phyloP scores from a whole-genome alignment of 106 monocot species.

The Allium sativum region DNA sequence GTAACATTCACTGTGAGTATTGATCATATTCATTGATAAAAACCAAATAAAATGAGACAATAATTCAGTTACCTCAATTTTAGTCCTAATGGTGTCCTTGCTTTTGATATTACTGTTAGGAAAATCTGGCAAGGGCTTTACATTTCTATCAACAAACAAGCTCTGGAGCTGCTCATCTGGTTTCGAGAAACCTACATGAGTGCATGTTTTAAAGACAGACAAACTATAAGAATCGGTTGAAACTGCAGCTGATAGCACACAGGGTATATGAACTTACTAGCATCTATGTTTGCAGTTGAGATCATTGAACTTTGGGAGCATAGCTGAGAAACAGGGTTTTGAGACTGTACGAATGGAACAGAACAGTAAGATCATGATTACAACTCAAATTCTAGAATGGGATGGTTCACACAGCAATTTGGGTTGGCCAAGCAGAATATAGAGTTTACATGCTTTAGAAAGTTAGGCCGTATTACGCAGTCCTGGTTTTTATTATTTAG shows the following conservation, averaged over 20 bases:
- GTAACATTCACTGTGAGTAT: too few species aligned
- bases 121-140: slow-evolving; percentile 29
- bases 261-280: neutral
- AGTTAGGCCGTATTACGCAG: neutral
- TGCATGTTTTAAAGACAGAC: neutral
- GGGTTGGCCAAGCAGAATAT: neutral
- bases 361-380: neutral
- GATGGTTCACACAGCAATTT: neutral
- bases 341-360: neutral
- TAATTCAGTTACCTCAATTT: too few species aligned
- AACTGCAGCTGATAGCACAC: neutral
- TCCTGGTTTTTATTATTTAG: neutral
- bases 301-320: neutral
- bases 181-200: slow-evolving; percentile 33
- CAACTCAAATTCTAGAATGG: neutral
- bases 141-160: slow-evolving; percentile 48
- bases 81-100: slow-evolving; percentile 51
- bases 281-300: slow-evolving; percentile 4
- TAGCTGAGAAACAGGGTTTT: neutral
- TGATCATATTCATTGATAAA: too few species aligned
- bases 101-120: slow-evolving; percentile 28
- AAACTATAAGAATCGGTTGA: neutral
- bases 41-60: too few species aligned
- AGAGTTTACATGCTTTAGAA: neutral
- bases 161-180: slow-evolving; percentile 42